Evolutionary conservation across 1,284 basidiomycete species (phyloP), one percentile per base, ranked within the genome.

Genomic region (Cryptococcus sp.): DNA sequence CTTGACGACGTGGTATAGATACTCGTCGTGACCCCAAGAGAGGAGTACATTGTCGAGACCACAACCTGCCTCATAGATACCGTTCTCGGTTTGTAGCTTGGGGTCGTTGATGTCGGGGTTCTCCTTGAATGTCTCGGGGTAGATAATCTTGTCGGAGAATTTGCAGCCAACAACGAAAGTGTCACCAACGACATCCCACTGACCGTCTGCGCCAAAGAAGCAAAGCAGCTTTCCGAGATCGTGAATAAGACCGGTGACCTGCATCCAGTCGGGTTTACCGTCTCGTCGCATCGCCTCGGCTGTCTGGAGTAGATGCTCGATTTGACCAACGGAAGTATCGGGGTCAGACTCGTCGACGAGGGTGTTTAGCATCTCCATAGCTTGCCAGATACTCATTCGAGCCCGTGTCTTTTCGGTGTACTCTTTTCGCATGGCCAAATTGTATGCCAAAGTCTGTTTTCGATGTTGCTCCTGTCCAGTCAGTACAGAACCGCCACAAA

Each of bases 111-210:
- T 80, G 75, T 93, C 90, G 1, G 89, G 88, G 74, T 93, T 93
- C 40, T 72, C 80, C 21, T 75, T 79, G 74, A 92, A 88, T 0
- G 88, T 89, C n/a, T 88, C 85, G 5, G 86, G 87, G 69, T 90
- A 91, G 61, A 91, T 85, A 64, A 85, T 88, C 70, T 85, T 86
- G 56, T 90, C 85, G 2, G 87, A 85, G 76, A 87, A 90, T 57
- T 82, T 81, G 76, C 88, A 91, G 16, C 90, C 90, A 40, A 93
- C 87, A 54, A 91, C 83, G 61, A 91, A 91, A 0, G 88, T 91
- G 67, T 91, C 89, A 11, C 86, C 89, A 32, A 91, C 90, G 47
- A 92, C 89, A 59, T 91, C 90, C 91, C 90, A 93, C 74, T 92
- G 89, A 4, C 90, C 88, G 45, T 81, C 79, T 41, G 54, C 59